Base-by-base conservation (phyloP, 106 monocot species). In the Allium sativum region DNA sequence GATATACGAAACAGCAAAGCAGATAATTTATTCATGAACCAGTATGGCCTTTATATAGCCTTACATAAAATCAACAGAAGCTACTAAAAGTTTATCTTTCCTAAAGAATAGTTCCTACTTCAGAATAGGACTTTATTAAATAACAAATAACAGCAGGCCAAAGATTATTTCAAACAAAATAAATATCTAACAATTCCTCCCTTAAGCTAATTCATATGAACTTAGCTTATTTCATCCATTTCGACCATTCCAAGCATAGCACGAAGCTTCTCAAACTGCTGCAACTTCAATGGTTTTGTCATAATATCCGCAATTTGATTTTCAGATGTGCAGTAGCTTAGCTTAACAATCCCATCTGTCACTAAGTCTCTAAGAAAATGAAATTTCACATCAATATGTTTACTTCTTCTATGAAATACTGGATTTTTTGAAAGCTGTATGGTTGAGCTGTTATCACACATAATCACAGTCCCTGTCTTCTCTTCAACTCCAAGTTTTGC, bases 381-480 rank as follows among this genome's bases (percentile, higher is more conserved):
- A 48, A 46, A 64, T 43, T 7, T 64, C 18, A 64, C 47, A 19
- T 64, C 64, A 0, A 64, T 64, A 64, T 64, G 48, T 18, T 64
- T 64, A 16, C 48, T 64, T 20, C 6, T n/a, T 0, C 64, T 19
- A 48, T 64, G 64, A 5, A 64, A 47, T 4, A 64, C 64, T 19
- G 18, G 47, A 64, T 64, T 64, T 12, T 64, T 64, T 5, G 45
- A 64, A 1, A 64, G 48, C 15, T 64, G 13, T 18, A 64, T 64
- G 8, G 64, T 48, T 7, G 64, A 64, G 21, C 18, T 64, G 43
- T 64, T 64, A 10, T 64, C 48, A 64, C 64, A 64, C 44, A 21
- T 44, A 18, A 64, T 48, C 1, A 18, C 18, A 1, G 48, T 64
- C 4, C 10, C 17, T 48, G 17, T 6, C 12, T 64, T 43, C 18